phyloP scores from a whole-genome alignment of 1,284 basidiomycete species.

The Inonotus hispidus region DNA sequence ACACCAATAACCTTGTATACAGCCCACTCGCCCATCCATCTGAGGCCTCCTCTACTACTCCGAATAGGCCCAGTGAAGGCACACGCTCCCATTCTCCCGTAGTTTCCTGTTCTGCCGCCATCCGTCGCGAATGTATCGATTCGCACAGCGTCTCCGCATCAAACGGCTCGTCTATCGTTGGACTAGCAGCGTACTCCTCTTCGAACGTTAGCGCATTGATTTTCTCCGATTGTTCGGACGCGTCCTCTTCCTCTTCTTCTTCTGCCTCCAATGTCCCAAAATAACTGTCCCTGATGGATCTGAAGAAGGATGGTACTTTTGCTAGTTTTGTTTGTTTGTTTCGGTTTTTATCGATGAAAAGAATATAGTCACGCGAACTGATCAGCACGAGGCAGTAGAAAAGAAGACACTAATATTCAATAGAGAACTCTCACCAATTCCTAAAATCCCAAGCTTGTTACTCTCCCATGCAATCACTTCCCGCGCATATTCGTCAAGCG shows the following conservation, averaged over 20 bases:
- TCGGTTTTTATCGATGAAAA: background rate
- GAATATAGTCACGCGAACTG: slow-evolving; percentile 23
- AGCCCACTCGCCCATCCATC: background rate
- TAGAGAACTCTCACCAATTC: slow-evolving; percentile 36
- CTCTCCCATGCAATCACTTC: slow-evolving; percentile 41
- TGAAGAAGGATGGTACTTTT: slow-evolving; percentile 10
- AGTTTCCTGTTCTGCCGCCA: slow-evolving; percentile 22
- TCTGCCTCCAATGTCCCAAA: slow-evolving; percentile 10
- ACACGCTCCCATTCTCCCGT: background rate
- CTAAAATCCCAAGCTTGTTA: slow-evolving; percentile 44
- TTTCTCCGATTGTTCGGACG: background rate
- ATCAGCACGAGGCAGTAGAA: background rate
- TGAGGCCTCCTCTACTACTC: slow-evolving; percentile 1
- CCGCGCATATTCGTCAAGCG: slow-evolving; percentile 24
- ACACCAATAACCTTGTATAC: slow-evolving; percentile 6
- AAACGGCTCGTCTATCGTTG: slow-evolving; percentile 29
- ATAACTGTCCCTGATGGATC: background rate
- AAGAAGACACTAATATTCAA: background rate
- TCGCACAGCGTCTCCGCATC: slow-evolving; percentile 41
- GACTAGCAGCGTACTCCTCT: background rate
- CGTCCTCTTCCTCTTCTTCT: background rate
- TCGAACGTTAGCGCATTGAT: background rate
- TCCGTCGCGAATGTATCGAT: slow-evolving; percentile 29
- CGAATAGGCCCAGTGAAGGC: slow-evolving; percentile 8
- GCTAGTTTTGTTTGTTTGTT: slow-evolving; percentile 1